phyloP scores from a whole-genome alignment of 257 asterid genomes.

The Solanum infundibuliforme region DNA sequence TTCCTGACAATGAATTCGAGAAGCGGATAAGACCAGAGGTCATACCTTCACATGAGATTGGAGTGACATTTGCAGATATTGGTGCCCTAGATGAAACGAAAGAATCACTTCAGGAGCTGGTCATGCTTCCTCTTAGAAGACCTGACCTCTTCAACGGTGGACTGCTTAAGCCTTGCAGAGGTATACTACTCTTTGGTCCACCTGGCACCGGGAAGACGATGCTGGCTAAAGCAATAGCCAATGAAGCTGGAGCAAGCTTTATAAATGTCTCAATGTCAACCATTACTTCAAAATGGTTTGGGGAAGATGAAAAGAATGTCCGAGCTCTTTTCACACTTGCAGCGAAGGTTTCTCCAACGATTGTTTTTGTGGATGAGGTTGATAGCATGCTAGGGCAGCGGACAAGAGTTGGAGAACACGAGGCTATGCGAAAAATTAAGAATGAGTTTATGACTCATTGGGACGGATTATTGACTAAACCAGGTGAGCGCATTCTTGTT shows the following conservation, averaged over 20 bases:
- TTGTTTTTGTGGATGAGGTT: slow-evolving; percentile 93
- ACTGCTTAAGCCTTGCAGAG: slow-evolving; percentile 95
- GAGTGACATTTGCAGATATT: slow-evolving; percentile 79
- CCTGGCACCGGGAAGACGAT: slow-evolving; percentile 99
- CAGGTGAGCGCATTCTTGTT: slow-evolving; percentile 92
- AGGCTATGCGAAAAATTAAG: slow-evolving; percentile 94
- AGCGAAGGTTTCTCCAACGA: slow-evolving; percentile 88
- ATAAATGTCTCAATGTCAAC: slow-evolving; percentile 96
- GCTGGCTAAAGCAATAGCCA: slow-evolving; percentile 99
- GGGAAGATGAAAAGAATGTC: slow-evolving; percentile 94
- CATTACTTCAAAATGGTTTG: slow-evolving; percentile 97
- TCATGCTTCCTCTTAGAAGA: slow-evolving; percentile 96
- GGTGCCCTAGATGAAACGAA: slow-evolving; percentile 83
- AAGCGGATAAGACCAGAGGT: slow-evolving; percentile 96
- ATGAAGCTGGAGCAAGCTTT: slow-evolving; percentile 97
- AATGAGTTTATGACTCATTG: slow-evolving; percentile 94
- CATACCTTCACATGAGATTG: slow-evolving; percentile 80
- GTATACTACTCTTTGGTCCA: slow-evolving; percentile 94
- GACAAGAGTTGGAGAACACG: slow-evolving; percentile 91
- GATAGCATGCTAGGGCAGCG: slow-evolving; percentile 99
- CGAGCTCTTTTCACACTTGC: slow-evolving; percentile 98
- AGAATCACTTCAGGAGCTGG: slow-evolving; percentile 95
- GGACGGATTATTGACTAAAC: slow-evolving; percentile 88
- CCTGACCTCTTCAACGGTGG: slow-evolving; percentile 97
- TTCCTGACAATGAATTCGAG: slow-evolving; percentile 93